These are phyloP conservation scores for Rhododendron williamsianum DNA, from an alignment of 148 eudicot genomes.

Conservation along the genomic window DNA sequence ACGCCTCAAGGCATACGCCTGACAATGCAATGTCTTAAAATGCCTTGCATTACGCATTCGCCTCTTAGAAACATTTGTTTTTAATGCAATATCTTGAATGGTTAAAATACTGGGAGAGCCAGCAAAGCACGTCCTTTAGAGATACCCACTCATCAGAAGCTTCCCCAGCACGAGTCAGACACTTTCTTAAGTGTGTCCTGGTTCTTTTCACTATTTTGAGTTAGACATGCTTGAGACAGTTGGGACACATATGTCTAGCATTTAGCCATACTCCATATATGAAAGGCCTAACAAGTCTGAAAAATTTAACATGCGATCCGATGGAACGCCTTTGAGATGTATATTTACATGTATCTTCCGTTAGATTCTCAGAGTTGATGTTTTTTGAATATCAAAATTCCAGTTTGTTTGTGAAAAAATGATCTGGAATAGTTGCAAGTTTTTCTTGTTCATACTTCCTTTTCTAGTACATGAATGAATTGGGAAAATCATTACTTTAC, in stretches of 20 bases:
- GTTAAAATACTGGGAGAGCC: neutral
- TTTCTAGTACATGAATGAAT: neutral
- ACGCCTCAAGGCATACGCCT: neutral
- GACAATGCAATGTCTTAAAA: neutral
- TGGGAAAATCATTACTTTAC: neutral
- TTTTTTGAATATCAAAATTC: neutral
- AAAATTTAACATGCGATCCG: neutral
- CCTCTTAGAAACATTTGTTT: neutral
- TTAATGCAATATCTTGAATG: neutral
- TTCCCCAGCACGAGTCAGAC: neutral
- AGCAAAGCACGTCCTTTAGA: neutral
- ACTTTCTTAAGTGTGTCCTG: neutral
- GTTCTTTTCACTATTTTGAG: neutral
- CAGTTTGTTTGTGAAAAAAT: neutral
- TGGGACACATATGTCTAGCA: neutral
- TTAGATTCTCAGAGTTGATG: neutral
- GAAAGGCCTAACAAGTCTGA: neutral
- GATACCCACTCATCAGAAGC: neutral
- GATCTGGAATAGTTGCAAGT: neutral
- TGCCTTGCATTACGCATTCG: neutral
- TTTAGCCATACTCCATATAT: neutral
- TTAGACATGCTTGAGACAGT: neutral
- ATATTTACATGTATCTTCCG: neutral
- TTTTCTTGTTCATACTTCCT: neutral
- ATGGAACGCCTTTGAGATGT: neutral